Evolutionary conservation across 2,329 filamentous ascomycete species (phyloP).

Genomic region (Beauveria sp.): DNA sequence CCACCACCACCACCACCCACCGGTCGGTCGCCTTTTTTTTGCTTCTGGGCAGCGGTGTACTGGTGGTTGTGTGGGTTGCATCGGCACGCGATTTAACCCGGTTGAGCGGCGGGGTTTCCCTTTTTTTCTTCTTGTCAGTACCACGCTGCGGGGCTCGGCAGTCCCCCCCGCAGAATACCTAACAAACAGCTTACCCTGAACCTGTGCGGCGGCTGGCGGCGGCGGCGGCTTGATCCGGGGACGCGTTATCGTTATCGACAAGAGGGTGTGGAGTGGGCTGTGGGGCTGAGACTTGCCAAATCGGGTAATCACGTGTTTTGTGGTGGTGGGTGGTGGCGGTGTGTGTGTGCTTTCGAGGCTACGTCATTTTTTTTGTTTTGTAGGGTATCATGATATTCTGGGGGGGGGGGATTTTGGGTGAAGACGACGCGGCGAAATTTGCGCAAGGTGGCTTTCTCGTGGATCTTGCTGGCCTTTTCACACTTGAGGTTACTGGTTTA

Average conservation of each 20-base stretch:
- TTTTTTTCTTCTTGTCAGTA: background rate
- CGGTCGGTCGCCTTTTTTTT: background rate
- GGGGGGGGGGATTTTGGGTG: too few relatives aligned
- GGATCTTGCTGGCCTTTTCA: too few relatives aligned
- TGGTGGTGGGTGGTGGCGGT: background rate
- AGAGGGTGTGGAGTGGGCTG: background rate
- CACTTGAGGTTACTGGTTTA: too few relatives aligned
- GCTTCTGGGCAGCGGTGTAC: too few relatives aligned
- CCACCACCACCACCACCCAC: background rate
- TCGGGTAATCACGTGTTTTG: slow-evolving; percentile 6
- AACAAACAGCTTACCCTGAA: background rate
- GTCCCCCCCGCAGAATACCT: background rate
- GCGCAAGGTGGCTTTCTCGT: too few relatives aligned
- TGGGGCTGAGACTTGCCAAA: background rate
- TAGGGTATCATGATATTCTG: too few relatives aligned
- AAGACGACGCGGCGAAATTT: too few relatives aligned
- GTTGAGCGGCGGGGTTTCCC: background rate
- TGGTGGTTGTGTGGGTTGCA: background rate
- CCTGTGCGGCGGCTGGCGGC: background rate
- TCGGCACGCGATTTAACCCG: slow-evolving; percentile 7
- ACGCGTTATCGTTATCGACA: slow-evolving; percentile 11
- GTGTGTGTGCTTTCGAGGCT: background rate
- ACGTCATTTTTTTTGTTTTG: background rate
- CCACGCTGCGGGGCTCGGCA: background rate
- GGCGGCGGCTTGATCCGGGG: slow-evolving; percentile 6